Base-by-base conservation (phyloP, 352 stramenopile species). In the Pythium diclinum region DNA sequence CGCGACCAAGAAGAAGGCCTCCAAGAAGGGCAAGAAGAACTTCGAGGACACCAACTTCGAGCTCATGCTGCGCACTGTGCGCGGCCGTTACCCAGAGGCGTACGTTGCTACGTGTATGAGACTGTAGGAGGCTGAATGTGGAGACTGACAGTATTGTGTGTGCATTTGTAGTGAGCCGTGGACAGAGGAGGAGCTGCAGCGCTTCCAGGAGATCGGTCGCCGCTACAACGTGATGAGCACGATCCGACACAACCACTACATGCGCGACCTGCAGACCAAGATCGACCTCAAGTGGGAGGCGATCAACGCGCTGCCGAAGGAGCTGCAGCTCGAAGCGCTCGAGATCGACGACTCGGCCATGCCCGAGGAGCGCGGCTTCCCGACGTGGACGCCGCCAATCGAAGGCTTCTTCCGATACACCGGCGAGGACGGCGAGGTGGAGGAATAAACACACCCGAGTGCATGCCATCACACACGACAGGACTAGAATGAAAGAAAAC, bases 231-330 rank as follows among this genome's bases (percentile, higher is more conserved):
- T 48, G 17, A 88, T 92, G 84, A 91, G 68, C 56, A 77, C 73
- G 55, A 89, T 94, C 54, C 77, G 78, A 76, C 87, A 95, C 82
- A 96, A 95, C 77, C 79, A 93, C 76, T 69, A 88, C 36, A 94
- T 94, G 85, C 81, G 84, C 56, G 86, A 95, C 75, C 53, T 97
- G 70, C 88, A 94, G 73, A 95, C 79, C 63, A 97, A 97, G 80
- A 95, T 97, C 68, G 88, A 96, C 72, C 76, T 97, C 44, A 95
- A 95, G 74, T 95, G 88, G 86, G 87, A 87, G 28, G 89, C 89
- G 25, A 97, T 96, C 73, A 94, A 94, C 63, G 83, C 87, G 55
- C 74, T 97, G 42, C 89, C 87, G 13, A 74, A 61, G 17, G 78
- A 95, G 53, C 65, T 96, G 58, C 87, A 95, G 74, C 72, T 74